Evolutionary conservation across 2,329 filamentous ascomycete species (phyloP).

Genomic region (Fusarium phyllophilum): DNA sequence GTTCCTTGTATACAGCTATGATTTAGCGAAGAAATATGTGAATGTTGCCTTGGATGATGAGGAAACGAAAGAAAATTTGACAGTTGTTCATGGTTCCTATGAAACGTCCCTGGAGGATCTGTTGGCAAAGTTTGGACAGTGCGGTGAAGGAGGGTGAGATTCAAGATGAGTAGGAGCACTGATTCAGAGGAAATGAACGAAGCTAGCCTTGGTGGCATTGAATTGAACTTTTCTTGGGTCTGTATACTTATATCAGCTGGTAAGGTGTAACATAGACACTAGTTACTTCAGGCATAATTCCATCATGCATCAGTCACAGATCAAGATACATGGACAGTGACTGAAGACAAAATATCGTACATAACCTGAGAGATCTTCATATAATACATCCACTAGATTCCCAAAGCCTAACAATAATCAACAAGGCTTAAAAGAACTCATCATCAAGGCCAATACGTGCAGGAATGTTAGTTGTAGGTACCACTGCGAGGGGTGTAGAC

Average conservation of each 20-base stretch:
- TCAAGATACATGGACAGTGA: neutral
- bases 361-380: neutral
- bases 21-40: neutral
- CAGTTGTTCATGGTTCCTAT: neutral
- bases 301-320: neutral
- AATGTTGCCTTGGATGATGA: neutral
- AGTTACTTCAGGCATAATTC: neutral
- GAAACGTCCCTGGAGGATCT: neutral
- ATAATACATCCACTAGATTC: neutral
- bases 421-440: too few species aligned
- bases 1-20: neutral
- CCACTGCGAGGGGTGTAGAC: neutral
- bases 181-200: neutral
- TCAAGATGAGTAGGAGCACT: neutral
- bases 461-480: neutral
- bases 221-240: accelerated
- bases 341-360: neutral
- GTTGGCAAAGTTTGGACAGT: neutral
- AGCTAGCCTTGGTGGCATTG: neutral
- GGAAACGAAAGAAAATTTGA: neutral
- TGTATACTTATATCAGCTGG: neutral
- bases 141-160: neutral
- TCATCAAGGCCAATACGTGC: too few species aligned
- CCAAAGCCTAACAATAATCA: neutral
- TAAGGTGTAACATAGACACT: neutral